A percentile compares a stretch with the other conserved stretches of the same genome.
These are phyloP conservation scores for Sugiyamaella pinicola DNA, from an alignment of 1,139 yeast species.

Conservation along the genomic window DNA sequence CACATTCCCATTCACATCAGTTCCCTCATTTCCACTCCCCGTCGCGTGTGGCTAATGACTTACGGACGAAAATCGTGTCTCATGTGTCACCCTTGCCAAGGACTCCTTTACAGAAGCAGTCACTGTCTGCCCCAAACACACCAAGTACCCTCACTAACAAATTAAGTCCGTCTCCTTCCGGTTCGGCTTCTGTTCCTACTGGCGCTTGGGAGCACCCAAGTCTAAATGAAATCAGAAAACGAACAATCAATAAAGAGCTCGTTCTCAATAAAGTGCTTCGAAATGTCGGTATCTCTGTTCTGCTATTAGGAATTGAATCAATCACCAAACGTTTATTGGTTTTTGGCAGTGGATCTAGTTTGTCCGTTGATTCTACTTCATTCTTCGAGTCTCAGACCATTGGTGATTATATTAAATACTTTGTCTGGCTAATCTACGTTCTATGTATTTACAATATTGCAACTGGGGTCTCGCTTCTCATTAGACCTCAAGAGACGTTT, in stretches of 20 bases:
- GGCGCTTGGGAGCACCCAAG: conserved; percentile 38
- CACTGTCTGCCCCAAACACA: conserved; percentile 17
- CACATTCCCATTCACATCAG: conserved; percentile 1
- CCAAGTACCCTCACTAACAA: conserved; percentile 1
- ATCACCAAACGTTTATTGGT: not conserved
- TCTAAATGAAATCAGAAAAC: conserved; percentile 28
- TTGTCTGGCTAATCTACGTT: conserved; percentile 34
- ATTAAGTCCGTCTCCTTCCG: not conserved
- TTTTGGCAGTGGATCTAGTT: not conserved
- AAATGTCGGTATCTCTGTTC: conserved; percentile 38
- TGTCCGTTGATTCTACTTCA: not conserved
- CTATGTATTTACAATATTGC: conserved; percentile 45
- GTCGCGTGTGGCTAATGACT: not conserved
- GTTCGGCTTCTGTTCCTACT: conserved; percentile 31
- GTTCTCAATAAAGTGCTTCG: conserved; percentile 43
- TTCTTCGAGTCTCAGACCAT: not conserved
- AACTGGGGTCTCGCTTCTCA: conserved; percentile 43
- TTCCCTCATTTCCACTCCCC: not conserved
- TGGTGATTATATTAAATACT: not conserved
- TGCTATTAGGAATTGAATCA: conserved; percentile 9
- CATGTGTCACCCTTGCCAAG: not conserved
- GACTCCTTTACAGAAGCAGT: not conserved
- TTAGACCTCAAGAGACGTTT: conserved; percentile 43
- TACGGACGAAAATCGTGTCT: too few species aligned
- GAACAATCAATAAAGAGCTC: conserved; percentile 43